A percentile compares a stretch with the other conserved stretches of the same genome.
Evolutionary conservation across 2,329 filamentous ascomycete genomes (phyloP).

Genomic region (Fusarium palustre): DNA sequence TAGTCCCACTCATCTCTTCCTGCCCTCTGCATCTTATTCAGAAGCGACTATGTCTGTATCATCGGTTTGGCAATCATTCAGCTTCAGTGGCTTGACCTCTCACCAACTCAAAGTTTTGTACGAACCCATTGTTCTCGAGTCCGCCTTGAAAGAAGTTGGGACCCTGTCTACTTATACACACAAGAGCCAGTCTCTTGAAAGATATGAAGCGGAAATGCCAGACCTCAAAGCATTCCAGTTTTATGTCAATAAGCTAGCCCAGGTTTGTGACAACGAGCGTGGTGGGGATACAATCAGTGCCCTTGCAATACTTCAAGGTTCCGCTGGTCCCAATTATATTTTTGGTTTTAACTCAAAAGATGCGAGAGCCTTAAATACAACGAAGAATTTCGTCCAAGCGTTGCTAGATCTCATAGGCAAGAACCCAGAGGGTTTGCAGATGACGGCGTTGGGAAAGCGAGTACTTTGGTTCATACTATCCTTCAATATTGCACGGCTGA

Average conservation of each 20-base stretch:
- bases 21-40: background rate
- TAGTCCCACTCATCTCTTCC: background rate
- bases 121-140: slow-evolving; percentile 13
- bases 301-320: background rate
- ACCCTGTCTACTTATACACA: background rate
- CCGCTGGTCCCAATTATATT: background rate
- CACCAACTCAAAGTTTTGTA: background rate
- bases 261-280: slow-evolving; percentile 14
- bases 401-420: background rate
- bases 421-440: slow-evolving; percentile 13
- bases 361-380: background rate
- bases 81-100: background rate
- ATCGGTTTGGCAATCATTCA: background rate
- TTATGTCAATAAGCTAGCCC: slow-evolving; percentile 9
- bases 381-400: background rate
- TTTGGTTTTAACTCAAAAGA: background rate
- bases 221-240: background rate
- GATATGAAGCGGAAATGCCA: background rate
- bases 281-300: slow-evolving; percentile 6
- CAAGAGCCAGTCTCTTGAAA: background rate
- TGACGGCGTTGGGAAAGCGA: slow-evolving; percentile 12
- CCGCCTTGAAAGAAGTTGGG: background rate
- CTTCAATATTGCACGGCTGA: slow-evolving; percentile 5
- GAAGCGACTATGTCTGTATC: background rate
- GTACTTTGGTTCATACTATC: slow-evolving; percentile 18